Conservation (phyloP, 352 stramenopile species). For the Globisporangium splendens region DNA sequence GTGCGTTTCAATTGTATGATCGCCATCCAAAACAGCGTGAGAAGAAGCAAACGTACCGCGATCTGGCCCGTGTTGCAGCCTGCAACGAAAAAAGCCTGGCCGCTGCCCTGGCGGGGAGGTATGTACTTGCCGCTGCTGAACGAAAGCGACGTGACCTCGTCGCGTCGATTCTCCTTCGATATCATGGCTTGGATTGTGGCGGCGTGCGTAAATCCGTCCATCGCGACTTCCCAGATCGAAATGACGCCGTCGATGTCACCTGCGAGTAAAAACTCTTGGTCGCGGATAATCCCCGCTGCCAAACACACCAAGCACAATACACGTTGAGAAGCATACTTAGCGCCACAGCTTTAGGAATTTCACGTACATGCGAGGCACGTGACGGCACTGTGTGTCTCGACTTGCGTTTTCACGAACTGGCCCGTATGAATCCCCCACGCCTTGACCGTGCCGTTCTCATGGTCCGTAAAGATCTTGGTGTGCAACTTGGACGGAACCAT, state of each 20-base stretch:
- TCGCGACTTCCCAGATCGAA: slow-evolving; percentile 51
- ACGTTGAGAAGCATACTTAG: slow-evolving; percentile 3
- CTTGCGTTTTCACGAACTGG: slow-evolving; percentile 26
- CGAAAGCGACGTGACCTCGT: slow-evolving; percentile 44
- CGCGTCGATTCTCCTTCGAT: slow-evolving; percentile 24
- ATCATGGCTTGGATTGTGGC: slow-evolving; percentile 8
- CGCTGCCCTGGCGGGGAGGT: slow-evolving; percentile 9
- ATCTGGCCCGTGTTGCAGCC: slow-evolving; percentile 53
- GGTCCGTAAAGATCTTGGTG: slow-evolving; percentile 55
- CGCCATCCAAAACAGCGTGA: too few relatives aligned
- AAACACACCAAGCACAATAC: neutral
- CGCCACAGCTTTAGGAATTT: neutral
- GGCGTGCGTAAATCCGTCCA: slow-evolving; percentile 27
- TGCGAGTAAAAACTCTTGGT: slow-evolving; percentile 57
- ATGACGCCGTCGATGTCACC: slow-evolving; percentile 44
- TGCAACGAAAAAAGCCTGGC: slow-evolving; percentile 54
- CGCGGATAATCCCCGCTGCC: slow-evolving; percentile 40
- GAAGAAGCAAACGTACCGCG: slow-evolving; percentile 31
- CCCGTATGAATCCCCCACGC: slow-evolving; percentile 63
- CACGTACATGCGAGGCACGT: slow-evolving; percentile 48
- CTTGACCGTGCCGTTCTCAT: slow-evolving; percentile 54
- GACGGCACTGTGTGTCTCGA: slow-evolving; percentile 31
- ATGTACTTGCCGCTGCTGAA: slow-evolving; percentile 56
- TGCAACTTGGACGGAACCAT: slow-evolving; percentile 48
- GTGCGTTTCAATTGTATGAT: too few relatives aligned